Percentiles rank a stretch among this genome's conserved stretches.
phyloP scores from a whole-genome alignment of 441 rosid species.

The Erodium moschatum region DNA sequence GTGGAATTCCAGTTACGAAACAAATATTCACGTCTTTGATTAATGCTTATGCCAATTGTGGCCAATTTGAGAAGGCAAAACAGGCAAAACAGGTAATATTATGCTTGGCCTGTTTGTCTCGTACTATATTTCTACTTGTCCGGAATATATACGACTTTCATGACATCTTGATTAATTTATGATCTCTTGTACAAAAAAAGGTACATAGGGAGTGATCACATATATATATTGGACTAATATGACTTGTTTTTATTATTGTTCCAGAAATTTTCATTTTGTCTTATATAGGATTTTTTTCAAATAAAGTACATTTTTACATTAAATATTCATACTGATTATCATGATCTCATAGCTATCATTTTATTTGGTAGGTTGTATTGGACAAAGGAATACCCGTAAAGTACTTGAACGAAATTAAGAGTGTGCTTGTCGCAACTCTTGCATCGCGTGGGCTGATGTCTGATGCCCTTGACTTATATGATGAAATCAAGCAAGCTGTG shows the following conservation, averaged over 20 bases:
- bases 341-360: conserved; percentile 10
- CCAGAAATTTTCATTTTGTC: neutral
- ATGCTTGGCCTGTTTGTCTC: conserved; percentile 5
- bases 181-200: neutral
- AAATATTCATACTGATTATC: neutral
- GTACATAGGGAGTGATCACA: neutral
- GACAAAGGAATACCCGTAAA: conserved; percentile 34
- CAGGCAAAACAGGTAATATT: conserved; percentile 46
- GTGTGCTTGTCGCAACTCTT: conserved; percentile 60
- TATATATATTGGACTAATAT: neutral
- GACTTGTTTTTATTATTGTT: neutral
- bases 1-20: conserved; percentile 45
- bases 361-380: conserved; percentile 45
- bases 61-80: conserved; percentile 75
- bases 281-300: neutral
- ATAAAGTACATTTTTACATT: neutral
- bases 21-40: conserved; percentile 55
- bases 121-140: neutral
- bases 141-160: neutral
- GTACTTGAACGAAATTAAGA: conserved; percentile 52
- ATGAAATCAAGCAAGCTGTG: conserved; percentile 52
- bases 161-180: neutral
- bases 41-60: conserved; percentile 59
- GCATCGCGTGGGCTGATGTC: conserved; percentile 53
- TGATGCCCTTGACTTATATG: conserved; percentile 57